A percentile compares a stretch with the other conserved stretches of the same genome.
Evolutionary conservation across 768 basidiomycete genomes (phyloP).

Genomic region (Lactarius trivialis): DNA sequence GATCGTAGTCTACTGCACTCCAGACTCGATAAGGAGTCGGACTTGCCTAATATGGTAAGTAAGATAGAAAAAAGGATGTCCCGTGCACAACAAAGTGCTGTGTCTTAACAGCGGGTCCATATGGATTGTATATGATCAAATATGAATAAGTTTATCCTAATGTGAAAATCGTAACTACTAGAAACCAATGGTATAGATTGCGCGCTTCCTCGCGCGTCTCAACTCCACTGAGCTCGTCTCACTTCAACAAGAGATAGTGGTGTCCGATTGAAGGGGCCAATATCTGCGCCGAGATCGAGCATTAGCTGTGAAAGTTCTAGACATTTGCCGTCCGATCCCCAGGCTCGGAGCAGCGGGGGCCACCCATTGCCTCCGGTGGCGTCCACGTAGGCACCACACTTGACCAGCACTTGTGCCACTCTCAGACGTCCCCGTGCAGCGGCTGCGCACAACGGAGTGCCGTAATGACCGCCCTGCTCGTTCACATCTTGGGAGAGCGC

Average conservation of each 20-base stretch:
- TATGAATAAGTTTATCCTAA: too few relatives aligned
- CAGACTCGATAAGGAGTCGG: too few relatives aligned
- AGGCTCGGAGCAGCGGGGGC: neutral
- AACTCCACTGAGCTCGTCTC: too few relatives aligned
- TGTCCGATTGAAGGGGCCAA: neutral
- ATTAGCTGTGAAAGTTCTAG: neutral
- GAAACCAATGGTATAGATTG: too few relatives aligned
- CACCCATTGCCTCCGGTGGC: neutral
- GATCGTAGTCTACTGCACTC: too few relatives aligned
- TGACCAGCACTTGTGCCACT: neutral
- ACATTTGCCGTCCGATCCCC: neutral
- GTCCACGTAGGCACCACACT: neutral
- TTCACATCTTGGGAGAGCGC: neutral
- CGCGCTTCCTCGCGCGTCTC: too few relatives aligned
- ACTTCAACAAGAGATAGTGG: neutral
- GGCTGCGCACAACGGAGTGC: neutral
- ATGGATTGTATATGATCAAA: too few relatives aligned
- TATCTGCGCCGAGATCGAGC: neutral
- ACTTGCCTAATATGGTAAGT: too few relatives aligned
- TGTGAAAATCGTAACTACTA: too few relatives aligned
- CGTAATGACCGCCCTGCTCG: neutral
- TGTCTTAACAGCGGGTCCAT: too few relatives aligned
- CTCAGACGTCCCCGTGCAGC: neutral
- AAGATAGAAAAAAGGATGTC: too few relatives aligned
- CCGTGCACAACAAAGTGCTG: too few relatives aligned